Evolutionary conservation across 805 yeast genomes (phyloP).

Genomic region (Priceomyces haplophilus): DNA sequence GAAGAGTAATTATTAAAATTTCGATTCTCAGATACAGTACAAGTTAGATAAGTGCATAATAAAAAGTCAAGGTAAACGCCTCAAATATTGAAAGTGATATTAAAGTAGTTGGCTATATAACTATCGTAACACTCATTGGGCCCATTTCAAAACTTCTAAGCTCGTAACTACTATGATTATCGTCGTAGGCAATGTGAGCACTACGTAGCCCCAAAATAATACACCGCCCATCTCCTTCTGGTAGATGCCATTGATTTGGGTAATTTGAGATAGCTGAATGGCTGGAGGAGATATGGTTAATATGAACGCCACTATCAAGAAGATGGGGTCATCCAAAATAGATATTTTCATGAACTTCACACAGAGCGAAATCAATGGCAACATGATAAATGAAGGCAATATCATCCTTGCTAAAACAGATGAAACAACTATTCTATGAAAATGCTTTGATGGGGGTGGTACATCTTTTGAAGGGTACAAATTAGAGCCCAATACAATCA

Average conservation of each 20-base stretch:
- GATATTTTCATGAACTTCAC: slow-evolving; percentile 65
- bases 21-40: slow-evolving; percentile 1
- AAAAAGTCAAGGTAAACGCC: not conserved
- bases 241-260: slow-evolving; percentile 70
- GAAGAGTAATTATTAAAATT: too few relatives aligned
- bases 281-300: slow-evolving; percentile 82
- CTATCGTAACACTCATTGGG: slow-evolving; percentile 10
- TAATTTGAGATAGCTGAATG: slow-evolving; percentile 76
- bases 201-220: slow-evolving; percentile 77
- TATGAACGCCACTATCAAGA: slow-evolving; percentile 70
- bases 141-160: slow-evolving; percentile 59
- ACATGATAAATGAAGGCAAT: slow-evolving; percentile 61
- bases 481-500: slow-evolving; percentile 77
- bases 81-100: not conserved
- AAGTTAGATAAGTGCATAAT: not conserved
- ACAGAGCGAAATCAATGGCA: slow-evolving; percentile 62
- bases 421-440: slow-evolving; percentile 61
- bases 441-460: slow-evolving; percentile 63
- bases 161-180: slow-evolving; percentile 68
- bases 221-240: slow-evolving; percentile 84
- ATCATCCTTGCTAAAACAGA: slow-evolving; percentile 77
- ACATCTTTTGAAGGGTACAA: slow-evolving; percentile 65
- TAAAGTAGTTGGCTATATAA: not conserved
- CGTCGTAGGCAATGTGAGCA: slow-evolving; percentile 72
- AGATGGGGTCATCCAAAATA: slow-evolving; percentile 78